Base-by-base conservation (phyloP, 1,284 basidiomycete genomes). In the Apiotrichum akiyoshidainum region DNA sequence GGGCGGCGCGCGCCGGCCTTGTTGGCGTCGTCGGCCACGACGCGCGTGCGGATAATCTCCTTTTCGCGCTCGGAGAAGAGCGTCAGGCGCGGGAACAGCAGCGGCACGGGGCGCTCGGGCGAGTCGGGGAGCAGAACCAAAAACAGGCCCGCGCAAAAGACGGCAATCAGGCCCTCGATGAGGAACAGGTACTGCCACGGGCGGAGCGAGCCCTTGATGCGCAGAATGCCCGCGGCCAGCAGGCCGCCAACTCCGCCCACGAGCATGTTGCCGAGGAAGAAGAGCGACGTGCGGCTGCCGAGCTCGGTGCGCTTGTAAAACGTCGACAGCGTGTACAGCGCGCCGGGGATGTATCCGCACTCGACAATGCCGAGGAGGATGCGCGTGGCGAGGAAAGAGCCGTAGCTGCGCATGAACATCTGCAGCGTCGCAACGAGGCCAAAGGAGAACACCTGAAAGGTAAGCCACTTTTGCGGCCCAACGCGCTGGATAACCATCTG, bases 381-480 rank as follows among this genome's bases (percentile, higher is more conserved):
- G n/a, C 68, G 60, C 31, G 67, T 67, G 13, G 58, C 65, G 22
- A 70, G 50, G 54, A 57, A 70, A 6, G 58, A 47, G 9, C 58
- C 65, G 50, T 67, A 68, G 46, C 42, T 49, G 49, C 58, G 52
- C 55, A 66, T 65, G 41, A 66, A 66, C 33, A 65, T 47, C 52
- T 70, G 68, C n/a, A 68, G 59, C 1, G 68, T 70, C 17, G 63
- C 53, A 3, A 70, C 69, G 22, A 67, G 54, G 12, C 67, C 69
- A 37, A 58, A 58, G 19, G 59, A 57, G 40, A 72, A 52, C 6
- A 69, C 56, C 56, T 71, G 69, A 44, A 72, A 58, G 13, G 68
- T 63, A 35, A 69, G 57, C 72, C 69, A 70, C 16, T 65, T 61
- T 40, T 64, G 54, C 12, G 68, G 67, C 13, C 71, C 69, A n/a